Base-by-base conservation (phyloP, 345 rosid genomes). In the Noccaea caerulescens region DNA sequence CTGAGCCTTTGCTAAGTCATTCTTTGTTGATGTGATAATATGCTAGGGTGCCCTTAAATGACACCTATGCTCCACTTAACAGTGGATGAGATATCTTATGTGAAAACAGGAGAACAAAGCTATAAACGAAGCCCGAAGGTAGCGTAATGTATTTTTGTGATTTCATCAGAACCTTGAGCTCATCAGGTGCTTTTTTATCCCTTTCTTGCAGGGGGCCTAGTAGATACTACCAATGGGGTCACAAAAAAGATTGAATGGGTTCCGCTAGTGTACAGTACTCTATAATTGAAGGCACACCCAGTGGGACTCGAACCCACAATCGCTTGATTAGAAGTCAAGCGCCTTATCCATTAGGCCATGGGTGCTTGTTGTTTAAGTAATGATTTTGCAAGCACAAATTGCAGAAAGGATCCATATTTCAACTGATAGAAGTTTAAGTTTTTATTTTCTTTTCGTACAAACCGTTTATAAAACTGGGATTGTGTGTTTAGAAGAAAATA, bases 301-400 rank as follows among this genome's bases (percentile, higher is more conserved):
- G 76, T 72, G 76, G 71, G 65, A 56, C 41, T 76, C 79, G 71
- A 46, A 76, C 66, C 71, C 79, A 76, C 75, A 75, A 68, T 75
- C 78, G 78, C 78, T 60, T 75, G 78, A 75, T 75, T 75, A 75
- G 78, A 75, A 75, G 78, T 75, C 78, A 75, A 60, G 73, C 73
- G 78, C 72, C 73, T 74, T 74, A 74, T 74, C 78, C 79, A 75
- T 75, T 75, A 75, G 78, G 74, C 79, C 79, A 69, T 55, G 79
- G 71, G 79, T 70, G 79, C 73, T 44, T 41, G 0, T 14, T 43
- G 10, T 3, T 46, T 27, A 27, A n/a, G n/a, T n/a, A n/a, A n/a
- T n/a, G n/a, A n/a, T n/a, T n/a, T n/a, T n/a, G n/a, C n/a, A n/a
- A n/a, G n/a, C n/a, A n/a, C n/a, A n/a, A n/a, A n/a, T n/a, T n/a